A percentile compares a stretch with the other conserved stretches of the same genome.
phyloP scores from a whole-genome alignment of 176 grass and related monocot genomes.

The Aegilops sharonensis region DNA sequence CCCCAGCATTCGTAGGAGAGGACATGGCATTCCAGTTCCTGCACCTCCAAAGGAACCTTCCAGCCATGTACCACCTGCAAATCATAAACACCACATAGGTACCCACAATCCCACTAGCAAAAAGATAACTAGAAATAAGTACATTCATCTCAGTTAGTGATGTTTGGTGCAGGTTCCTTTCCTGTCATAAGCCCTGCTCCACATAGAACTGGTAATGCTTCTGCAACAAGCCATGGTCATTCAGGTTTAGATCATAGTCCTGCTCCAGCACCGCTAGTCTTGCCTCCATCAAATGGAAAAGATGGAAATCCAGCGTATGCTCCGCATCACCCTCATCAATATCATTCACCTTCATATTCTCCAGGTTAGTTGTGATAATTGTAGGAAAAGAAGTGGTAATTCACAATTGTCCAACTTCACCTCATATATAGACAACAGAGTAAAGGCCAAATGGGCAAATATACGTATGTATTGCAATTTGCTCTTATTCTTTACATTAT shows the following conservation, averaged over 20 bases:
- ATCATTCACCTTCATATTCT: constrained; percentile 38
- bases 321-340: constrained; percentile 37
- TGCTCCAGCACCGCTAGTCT: constrained; percentile 51
- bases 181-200: constrained; percentile 63
- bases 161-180: constrained; percentile 52
- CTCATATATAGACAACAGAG: neutral
- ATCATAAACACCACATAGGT: constrained; percentile 44
- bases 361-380: constrained; percentile 44
- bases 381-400: neutral
- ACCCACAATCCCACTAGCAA: neutral
- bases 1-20: constrained; percentile 35
- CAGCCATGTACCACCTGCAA: constrained; percentile 39
- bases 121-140: constrained; percentile 15
- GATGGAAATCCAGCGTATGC: constrained; percentile 45
- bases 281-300: constrained; percentile 45
- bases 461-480: constrained; percentile 5
- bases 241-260: constrained; percentile 41
- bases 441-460: neutral
- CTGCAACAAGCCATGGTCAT: constrained; percentile 44
- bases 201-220: constrained; percentile 43
- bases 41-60: constrained; percentile 50
- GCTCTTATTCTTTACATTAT: constrained; percentile 19
- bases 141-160: constrained; percentile 8
- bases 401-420: neutral
- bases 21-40: constrained; percentile 48